A percentile compares a stretch with the other conserved stretches of the same genome.
These are phyloP conservation scores for Globisporangium polare DNA, from an alignment of 352 stramenopile genomes.

Conservation along the genomic window DNA sequence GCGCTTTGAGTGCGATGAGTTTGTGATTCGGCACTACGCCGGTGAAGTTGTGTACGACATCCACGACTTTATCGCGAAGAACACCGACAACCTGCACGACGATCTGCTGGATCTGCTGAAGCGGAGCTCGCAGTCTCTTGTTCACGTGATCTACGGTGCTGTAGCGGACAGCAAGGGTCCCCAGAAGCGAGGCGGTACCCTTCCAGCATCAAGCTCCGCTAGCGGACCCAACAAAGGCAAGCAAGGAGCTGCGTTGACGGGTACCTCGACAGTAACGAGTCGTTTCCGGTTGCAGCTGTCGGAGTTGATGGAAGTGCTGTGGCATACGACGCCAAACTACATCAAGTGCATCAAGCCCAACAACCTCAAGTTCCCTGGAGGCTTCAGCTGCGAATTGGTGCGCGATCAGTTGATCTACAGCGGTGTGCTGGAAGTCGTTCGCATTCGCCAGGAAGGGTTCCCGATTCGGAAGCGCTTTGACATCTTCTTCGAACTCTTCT, in stretches of 20 bases:
- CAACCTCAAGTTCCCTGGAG: conserved; percentile 87
- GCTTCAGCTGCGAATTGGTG: conserved; percentile 86
- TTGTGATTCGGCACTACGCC: conserved; percentile 84
- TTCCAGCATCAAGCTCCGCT: background rate
- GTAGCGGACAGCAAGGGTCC: conserved; percentile 2
- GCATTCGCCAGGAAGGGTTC: conserved; percentile 90
- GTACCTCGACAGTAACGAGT: conserved; percentile 64
- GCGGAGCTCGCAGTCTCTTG: conserved; percentile 56
- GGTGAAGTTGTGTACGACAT: conserved; percentile 81
- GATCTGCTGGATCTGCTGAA: conserved; percentile 79
- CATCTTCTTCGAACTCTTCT: conserved; percentile 73
- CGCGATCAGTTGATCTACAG: conserved; percentile 91
- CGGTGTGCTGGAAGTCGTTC: conserved; percentile 91
- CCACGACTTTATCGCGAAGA: conserved; percentile 85
- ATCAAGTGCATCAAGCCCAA: conserved; percentile 96
- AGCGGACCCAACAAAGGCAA: conserved; percentile 21
- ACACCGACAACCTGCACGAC: conserved; percentile 88
- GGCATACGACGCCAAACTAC: conserved; percentile 89
- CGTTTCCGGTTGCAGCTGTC: conserved; percentile 73
- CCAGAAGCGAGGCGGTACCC: conserved; percentile 15
- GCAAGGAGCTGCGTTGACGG: conserved; percentile 51
- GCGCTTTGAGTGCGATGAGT: conserved; percentile 79
- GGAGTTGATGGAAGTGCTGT: conserved; percentile 82
- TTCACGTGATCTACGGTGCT: conserved; percentile 49
- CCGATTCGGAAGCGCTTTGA: conserved; percentile 80